Percentiles rank a stretch among this genome's conserved stretches.
phyloP scores from a whole-genome alignment of 2,329 filamentous ascomycete genomes.

The Graphilbum fragrans region DNA sequence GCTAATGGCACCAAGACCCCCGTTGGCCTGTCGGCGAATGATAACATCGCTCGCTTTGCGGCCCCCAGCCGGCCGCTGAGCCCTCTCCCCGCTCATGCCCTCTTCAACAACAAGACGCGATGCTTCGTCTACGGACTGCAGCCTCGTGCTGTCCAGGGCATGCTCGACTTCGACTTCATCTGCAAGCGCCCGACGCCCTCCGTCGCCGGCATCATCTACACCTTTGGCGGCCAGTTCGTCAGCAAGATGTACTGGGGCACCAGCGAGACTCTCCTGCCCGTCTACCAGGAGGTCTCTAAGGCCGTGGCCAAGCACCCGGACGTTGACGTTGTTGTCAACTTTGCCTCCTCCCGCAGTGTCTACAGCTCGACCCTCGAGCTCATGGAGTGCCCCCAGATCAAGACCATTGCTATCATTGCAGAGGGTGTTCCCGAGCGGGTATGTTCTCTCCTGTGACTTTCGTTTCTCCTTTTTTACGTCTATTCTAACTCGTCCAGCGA shows the following conservation, averaged over 20 bases:
- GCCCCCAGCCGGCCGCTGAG: slow-evolving; percentile 86
- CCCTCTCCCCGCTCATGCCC: slow-evolving; percentile 74
- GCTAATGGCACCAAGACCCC: slow-evolving; percentile 33
- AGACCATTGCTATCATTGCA: slow-evolving; percentile 97
- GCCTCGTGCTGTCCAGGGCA: slow-evolving; percentile 81
- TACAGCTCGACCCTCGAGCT: slow-evolving; percentile 98
- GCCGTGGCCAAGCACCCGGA: slow-evolving; percentile 94
- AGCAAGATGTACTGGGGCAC: slow-evolving; percentile 99
- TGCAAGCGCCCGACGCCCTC: slow-evolving; percentile 97
- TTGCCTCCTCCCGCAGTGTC: slow-evolving; percentile 95
- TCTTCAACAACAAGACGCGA: slow-evolving; percentile 99
- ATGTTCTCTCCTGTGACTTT: slow-evolving; percentile 28
- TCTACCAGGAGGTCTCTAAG: slow-evolving; percentile 91
- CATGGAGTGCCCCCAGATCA: slow-evolving; percentile 94
- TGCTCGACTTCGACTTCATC: slow-evolving; percentile 99
- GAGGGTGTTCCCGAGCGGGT: slow-evolving; percentile 98
- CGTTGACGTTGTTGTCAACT: slow-evolving; percentile 98
- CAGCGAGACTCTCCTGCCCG: slow-evolving; percentile 94
- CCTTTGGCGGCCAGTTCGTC: slow-evolving; percentile 98
- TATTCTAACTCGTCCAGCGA: slow-evolving; percentile 40
- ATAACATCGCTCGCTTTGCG: slow-evolving; percentile 95
- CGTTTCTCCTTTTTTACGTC: background rate
- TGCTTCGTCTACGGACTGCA: slow-evolving; percentile 99
- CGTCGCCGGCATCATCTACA: slow-evolving; percentile 98
- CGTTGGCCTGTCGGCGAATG: slow-evolving; percentile 65